A percentile compares a stretch with the other conserved stretches of the same genome.
Conservation (phyloP, 106 monocot species). For the Acorus gramineus region DNA sequence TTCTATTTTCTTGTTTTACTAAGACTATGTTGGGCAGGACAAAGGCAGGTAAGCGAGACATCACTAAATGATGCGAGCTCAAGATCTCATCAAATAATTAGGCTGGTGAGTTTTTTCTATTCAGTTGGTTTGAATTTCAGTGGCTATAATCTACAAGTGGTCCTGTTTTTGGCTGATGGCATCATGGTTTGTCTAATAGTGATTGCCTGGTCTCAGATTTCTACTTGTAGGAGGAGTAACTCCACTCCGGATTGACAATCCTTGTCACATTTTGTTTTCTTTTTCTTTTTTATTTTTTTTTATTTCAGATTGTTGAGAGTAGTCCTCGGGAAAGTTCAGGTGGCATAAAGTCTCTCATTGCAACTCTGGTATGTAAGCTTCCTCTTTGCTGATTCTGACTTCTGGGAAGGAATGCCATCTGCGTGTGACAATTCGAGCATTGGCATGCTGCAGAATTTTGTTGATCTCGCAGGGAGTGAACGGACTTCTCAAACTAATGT, state of each 20-base stretch:
- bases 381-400: neutral
- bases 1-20: too few species aligned
- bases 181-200: too few species aligned
- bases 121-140: neutral
- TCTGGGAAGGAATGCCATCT: neutral
- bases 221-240: too few species aligned
- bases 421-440: neutral
- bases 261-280: too few species aligned
- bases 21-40: slow-evolving; percentile 28
- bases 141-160: too few species aligned
- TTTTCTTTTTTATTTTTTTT: neutral
- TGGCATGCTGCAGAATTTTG: slow-evolving; percentile 68
- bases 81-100: slow-evolving; percentile 97
- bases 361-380: slow-evolving; percentile 52
- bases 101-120: slow-evolving; percentile 44
- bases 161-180: too few species aligned
- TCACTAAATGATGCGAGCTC: slow-evolving; percentile 92
- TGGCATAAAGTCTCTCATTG: slow-evolving; percentile 88
- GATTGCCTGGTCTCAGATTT: too few species aligned
- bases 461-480: slow-evolving; percentile 98
- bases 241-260: too few species aligned
- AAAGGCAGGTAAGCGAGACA: slow-evolving; percentile 95
- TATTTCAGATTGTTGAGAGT: slow-evolving; percentile 70
- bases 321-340: slow-evolving; percentile 59
- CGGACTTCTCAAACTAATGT: slow-evolving; percentile 82